Base-by-base conservation (phyloP, 2,329 filamentous ascomycete genomes). In the Colletotrichum tropicale region DNA sequence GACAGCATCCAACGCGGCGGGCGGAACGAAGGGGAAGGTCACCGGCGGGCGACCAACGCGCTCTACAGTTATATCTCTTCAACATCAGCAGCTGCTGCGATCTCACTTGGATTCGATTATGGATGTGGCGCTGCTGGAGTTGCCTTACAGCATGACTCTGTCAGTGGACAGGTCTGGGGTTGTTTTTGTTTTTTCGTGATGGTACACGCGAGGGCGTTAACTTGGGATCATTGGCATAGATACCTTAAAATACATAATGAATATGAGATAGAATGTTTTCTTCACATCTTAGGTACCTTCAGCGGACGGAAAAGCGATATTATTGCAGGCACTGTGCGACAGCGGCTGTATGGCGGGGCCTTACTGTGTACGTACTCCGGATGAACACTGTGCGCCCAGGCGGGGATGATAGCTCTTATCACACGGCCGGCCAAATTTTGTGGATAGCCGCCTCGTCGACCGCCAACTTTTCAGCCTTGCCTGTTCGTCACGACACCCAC, bases 71-170 rank as follows among this genome's bases (percentile, higher is more conserved):
- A 97, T 98, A 77, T 96, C 94, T 76, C 87, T 94, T 78, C 94
- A 98, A 85, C 96, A 98, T 83, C 95, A 98, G 83, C 92, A 95
- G 84, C 84, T 99, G 79, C 86, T 98, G 73, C 94, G 93, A 82
- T 95, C 94, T 74, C 97, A 99, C 85, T 84, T 98, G 80, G 97
- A 99, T 85, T 93, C 93, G 5, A 93, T 99, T 75, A 91, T 94
- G 81, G 96, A 98, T 85, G 93, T 98, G 79, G 94, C 94, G n/a
- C 86, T 98, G 81, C 84, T 99, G 79, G 95, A 98, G 86, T 89
- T 91, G 78, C 97, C 97, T 28, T 98, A 98, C 84, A 94, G 94
- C 6, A 98, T 98, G 95, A 94, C 96, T 38, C 89, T 98, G 66
- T 98, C 94, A 78, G 96, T 94, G 70, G 97, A 99, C 87, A 89